These are phyloP conservation scores for Castanea mollissima DNA, from an alignment of 306 rosid species.

Conservation along the genomic window DNA sequence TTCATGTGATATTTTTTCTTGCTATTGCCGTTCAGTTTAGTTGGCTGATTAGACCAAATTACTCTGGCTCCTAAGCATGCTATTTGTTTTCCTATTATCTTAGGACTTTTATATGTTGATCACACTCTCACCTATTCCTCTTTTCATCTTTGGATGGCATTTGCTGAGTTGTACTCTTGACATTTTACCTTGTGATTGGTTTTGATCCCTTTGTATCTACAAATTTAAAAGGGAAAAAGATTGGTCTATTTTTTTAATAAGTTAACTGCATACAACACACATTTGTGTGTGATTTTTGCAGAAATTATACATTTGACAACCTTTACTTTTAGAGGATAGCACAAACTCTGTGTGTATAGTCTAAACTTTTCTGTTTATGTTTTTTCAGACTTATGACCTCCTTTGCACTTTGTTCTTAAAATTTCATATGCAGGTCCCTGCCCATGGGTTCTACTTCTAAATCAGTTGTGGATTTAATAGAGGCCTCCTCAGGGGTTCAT, in stretches of 20 bases:
- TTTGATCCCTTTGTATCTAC: background rate
- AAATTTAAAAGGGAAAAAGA: background rate
- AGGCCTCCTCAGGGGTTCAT: constrained; percentile 92
- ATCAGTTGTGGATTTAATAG: constrained; percentile 76
- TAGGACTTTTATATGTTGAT: background rate
- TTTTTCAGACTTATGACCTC: background rate
- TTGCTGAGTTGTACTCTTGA: background rate
- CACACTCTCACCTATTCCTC: background rate
- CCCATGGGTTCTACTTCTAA: constrained; percentile 62
- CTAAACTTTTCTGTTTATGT: background rate
- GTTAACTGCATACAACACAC: background rate
- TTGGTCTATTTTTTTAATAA: background rate
- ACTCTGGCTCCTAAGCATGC: background rate
- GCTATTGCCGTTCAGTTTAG: background rate
- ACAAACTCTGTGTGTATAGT: background rate
- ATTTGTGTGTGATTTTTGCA: background rate
- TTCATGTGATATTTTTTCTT: background rate
- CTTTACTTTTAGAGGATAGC: background rate
- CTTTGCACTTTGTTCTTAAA: background rate
- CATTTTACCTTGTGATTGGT: background rate
- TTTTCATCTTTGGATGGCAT: background rate
- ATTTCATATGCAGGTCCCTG: constrained; percentile 32
- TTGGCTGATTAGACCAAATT: background rate
- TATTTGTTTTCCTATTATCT: background rate
- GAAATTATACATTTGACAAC: background rate